A percentile compares a stretch with the other conserved stretches of the same genome.
Conservation (phyloP, 2,329 filamentous ascomycete genomes). For the Cercospora sesami region DNA sequence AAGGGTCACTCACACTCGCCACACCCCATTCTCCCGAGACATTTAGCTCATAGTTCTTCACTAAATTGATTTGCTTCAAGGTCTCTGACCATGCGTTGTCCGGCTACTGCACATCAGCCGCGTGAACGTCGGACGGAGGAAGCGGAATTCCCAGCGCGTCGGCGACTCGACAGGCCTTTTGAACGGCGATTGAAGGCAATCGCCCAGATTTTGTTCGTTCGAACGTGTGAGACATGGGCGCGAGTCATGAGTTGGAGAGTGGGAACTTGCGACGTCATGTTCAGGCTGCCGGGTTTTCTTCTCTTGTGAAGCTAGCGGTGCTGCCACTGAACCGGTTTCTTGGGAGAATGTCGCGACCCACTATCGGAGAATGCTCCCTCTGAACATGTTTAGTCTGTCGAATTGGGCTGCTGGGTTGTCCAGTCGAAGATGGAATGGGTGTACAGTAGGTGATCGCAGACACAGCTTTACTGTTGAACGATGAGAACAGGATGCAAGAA, state of each 20-base stretch:
- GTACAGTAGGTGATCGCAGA: background rate
- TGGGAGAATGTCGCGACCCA: background rate
- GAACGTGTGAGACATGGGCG: background rate
- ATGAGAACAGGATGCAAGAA: background rate
- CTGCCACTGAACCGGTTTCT: background rate
- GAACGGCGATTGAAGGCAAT: background rate
- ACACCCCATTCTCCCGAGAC: background rate
- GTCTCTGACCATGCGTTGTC: background rate
- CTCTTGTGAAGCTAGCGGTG: background rate
- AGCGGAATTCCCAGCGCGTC: background rate
- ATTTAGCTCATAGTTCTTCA: background rate
- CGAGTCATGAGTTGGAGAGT: background rate
- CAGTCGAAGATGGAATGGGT: background rate
- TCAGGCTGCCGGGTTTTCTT: background rate
- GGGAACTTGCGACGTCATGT: background rate
- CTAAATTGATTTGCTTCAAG: background rate
- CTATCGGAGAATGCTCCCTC: background rate
- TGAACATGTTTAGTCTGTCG: background rate
- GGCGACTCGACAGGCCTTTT: background rate
- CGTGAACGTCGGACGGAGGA: background rate
- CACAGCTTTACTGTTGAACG: background rate
- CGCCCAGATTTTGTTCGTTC: background rate
- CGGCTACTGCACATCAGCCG: conserved; percentile 6
- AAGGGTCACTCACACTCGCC: background rate
- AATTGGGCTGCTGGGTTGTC: background rate